Evolutionary conservation across 2,329 filamentous ascomycete species (phyloP).

Genomic region (Magnaporthales sp.): DNA sequence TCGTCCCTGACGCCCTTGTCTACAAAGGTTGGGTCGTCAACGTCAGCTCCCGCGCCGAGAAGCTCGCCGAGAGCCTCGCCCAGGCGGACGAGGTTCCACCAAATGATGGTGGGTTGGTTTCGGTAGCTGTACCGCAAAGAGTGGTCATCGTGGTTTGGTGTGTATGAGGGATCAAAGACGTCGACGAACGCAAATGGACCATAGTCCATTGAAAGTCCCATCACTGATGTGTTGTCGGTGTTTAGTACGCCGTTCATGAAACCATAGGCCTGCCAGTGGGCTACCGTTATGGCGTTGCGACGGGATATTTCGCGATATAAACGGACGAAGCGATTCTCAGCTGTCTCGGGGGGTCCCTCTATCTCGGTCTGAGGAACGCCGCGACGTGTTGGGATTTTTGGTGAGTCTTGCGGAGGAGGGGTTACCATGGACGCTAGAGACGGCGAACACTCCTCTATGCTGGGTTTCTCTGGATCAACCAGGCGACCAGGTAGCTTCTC

Average conservation of each 20-base stretch:
- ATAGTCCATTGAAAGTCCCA: conserved; percentile 85
- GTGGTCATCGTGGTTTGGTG: conserved; percentile 92
- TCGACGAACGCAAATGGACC: conserved; percentile 98
- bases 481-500: conserved; percentile 62
- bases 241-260: conserved; percentile 99
- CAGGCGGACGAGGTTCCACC: conserved; percentile 94
- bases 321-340: conserved; percentile 80
- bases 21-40: conserved; percentile 66
- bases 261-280: conserved; percentile 95
- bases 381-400: conserved; percentile 27
- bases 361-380: conserved; percentile 47
- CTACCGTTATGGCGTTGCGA: conserved; percentile 80
- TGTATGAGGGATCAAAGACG: conserved; percentile 89
- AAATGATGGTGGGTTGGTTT: conserved; percentile 92
- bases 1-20: conserved; percentile 62
- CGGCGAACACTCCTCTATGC: conserved; percentile 1
- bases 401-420: conserved; percentile 2
- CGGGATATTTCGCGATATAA: conserved; percentile 82
- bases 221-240: conserved; percentile 92
- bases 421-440: conserved; percentile 1
- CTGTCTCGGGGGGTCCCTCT: conserved; percentile 57
- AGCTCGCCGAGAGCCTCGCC: conserved; percentile 85
- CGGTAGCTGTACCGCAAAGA: conserved; percentile 82
- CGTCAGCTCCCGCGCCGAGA: conserved; percentile 63
- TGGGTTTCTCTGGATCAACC: conserved; percentile 38